Evolutionary conservation across 1,284 basidiomycete genomes (phyloP), one percentile per base, ranked within the genome.

Genomic region (Tremellales sp.): DNA sequence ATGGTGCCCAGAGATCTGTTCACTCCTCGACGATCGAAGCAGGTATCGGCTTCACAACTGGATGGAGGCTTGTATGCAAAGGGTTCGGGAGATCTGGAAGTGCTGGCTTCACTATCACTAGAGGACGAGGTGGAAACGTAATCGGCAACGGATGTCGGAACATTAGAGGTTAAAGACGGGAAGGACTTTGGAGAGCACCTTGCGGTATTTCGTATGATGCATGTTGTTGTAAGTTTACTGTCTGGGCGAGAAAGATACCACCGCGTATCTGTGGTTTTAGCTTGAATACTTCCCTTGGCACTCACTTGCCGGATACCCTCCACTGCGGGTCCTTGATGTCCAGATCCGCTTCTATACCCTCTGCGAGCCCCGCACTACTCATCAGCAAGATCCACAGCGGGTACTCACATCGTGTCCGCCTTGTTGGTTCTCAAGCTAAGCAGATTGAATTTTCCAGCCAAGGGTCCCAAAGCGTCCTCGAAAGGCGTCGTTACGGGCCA

Each of bases 371-470:
- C 29, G 58, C 67, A 42, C 68, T 72, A 51, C 3, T 10, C 2
- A 38, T 34, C 13, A 9, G 10, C 9, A 32, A n/a, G 27, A 38
- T 21, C 21, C 16, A 5, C 5, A 33, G 14, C 39, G 16, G n/a
- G 9, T 14, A 61, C 70, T 54, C 48, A 72, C 27, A 86, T 86
- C 1, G 97, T 92, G 64, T 97, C 93, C 0, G 94, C 94, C 71
- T 98, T 97, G 76, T 88, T 92, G 1, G 94, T 98, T 21, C 94
- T 81, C 49, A 97, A 73, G 57, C 87, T 89, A 25, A 95, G 73
- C 19, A 95, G 70, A 3, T 85, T 85, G 70, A 95, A 85, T 7
- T 82, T 76, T 2, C 89, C 87, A 0, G 81, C 81, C 14, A 94
- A 71, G 0, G 87, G 86, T 4, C 87, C 93, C 9, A 97, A 70